Percentiles rank a stretch among this genome's conserved stretches.
phyloP scores from a whole-genome alignment of 192 early-diverging fungal species.

The Podila clonocystis region DNA sequence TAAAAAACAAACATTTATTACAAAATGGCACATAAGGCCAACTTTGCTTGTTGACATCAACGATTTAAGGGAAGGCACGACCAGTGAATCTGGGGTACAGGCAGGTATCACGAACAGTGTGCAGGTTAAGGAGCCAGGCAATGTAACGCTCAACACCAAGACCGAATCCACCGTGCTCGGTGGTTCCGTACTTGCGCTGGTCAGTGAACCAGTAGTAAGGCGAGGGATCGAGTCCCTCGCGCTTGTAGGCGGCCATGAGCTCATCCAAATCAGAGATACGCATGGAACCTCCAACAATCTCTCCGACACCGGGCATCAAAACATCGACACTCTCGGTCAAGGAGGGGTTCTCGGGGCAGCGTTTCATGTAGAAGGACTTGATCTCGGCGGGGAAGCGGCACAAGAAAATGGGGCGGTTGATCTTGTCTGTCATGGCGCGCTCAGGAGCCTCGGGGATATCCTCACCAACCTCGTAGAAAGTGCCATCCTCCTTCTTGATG shows the following conservation, averaged over 20 bases:
- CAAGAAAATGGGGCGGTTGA: conserved; percentile 93
- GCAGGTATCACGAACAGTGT: conserved; percentile 89
- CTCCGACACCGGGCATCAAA: conserved; percentile 97
- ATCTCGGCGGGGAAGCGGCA: conserved; percentile 97
- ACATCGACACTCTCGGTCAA: conserved; percentile 98
- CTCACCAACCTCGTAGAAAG: conserved; percentile 95
- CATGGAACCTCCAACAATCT: conserved; percentile 99
- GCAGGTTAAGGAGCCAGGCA: conserved; percentile 94
- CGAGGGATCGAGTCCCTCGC: conserved; percentile 87
- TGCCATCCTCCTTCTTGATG: conserved; percentile 91
- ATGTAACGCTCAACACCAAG: conserved; percentile 97
- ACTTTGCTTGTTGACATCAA: background rate
- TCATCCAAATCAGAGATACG: conserved; percentile 89
- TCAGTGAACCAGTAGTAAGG: conserved; percentile 99
- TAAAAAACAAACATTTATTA: conserved; percentile 2
- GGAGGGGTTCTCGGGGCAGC: conserved; percentile 79
- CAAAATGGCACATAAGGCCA: background rate
- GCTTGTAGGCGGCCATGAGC: conserved; percentile 83
- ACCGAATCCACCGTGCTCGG: conserved; percentile 97
- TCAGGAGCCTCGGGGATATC: conserved; percentile 99
- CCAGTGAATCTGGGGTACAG: conserved; percentile 81
- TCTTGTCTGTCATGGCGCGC: conserved; percentile 98
- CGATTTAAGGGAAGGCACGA: conserved; percentile 49
- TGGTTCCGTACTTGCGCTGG: conserved; percentile 98
- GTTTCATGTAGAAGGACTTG: conserved; percentile 99